Percentiles rank a stretch among this genome's conserved stretches.
phyloP scores from a whole-genome alignment of 805 yeast species.

The Metschnikowia cubensis region DNA sequence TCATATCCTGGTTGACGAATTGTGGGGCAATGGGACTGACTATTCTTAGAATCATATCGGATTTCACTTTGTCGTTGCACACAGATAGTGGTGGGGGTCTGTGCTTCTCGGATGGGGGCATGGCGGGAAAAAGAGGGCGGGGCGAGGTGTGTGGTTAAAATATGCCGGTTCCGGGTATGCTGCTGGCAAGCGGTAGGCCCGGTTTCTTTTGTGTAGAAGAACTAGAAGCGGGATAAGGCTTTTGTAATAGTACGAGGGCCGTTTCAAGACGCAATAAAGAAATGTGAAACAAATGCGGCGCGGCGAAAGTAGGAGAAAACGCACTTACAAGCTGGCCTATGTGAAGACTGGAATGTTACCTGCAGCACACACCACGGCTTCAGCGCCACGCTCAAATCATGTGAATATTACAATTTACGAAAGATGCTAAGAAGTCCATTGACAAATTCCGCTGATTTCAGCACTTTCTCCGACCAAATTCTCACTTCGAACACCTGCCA shows the following conservation, averaged over 20 bases:
- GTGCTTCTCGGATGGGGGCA: slow-evolving; percentile 12
- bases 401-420: not conserved
- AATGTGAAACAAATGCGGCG: slow-evolving; percentile 6
- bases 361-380: not conserved
- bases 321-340: not conserved
- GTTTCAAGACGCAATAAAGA: slow-evolving; percentile 5
- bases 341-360: not conserved
- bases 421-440: not conserved
- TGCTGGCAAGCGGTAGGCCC: not conserved
- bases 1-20: slow-evolving; percentile 14
- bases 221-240: slow-evolving; percentile 1
- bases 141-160: not conserved
- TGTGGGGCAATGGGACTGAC: slow-evolving; percentile 17
- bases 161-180: not conserved
- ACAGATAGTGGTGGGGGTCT: slow-evolving; percentile 15
- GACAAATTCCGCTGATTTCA: not conserved
- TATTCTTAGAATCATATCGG: slow-evolving; percentile 14
- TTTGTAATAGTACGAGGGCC: slow-evolving; percentile 1
- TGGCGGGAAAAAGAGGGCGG: slow-evolving; percentile 1
- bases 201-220: slow-evolving; percentile 2
- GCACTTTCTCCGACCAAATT: not conserved
- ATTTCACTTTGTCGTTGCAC: slow-evolving; percentile 9
- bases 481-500: slow-evolving; percentile 2
- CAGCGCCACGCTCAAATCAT: too few species aligned
- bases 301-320: slow-evolving; percentile 1